These are phyloP conservation scores for Saccharum spontaneum DNA, from an alignment of 176 grass and related monocot genomes.

Conservation along the genomic window DNA sequence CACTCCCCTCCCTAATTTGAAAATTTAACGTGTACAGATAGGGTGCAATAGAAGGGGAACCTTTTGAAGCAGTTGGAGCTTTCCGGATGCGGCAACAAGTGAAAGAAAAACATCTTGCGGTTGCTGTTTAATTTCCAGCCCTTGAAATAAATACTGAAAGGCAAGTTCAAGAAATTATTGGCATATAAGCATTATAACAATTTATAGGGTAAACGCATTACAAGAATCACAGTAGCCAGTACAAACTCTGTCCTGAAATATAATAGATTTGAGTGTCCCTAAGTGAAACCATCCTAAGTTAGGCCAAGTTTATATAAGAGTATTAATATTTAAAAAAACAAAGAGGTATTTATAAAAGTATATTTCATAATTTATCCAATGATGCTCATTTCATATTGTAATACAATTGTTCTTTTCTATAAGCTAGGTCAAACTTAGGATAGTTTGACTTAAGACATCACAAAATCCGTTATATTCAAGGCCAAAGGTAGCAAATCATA, in stretches of 20 bases:
- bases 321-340: neutral
- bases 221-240: too few relatives aligned
- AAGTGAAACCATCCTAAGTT: neutral
- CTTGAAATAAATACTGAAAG: slow-evolving; percentile 60
- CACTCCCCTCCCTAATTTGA: too few relatives aligned
- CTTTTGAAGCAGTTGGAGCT: slow-evolving; percentile 67
- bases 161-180: neutral
- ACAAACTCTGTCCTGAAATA: neutral
- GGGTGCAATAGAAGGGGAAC: slow-evolving; percentile 20
- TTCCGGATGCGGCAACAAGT: slow-evolving; percentile 65
- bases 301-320: neutral
- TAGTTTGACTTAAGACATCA: too few relatives aligned
- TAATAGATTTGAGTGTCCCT: neutral
- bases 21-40: neutral
- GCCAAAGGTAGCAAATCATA: neutral
- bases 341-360: too few relatives aligned
- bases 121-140: slow-evolving; percentile 34
- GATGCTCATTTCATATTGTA: too few relatives aligned
- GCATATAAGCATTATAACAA: neutral
- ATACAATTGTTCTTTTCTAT: too few relatives aligned
- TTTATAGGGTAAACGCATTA: neutral
- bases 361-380: too few relatives aligned
- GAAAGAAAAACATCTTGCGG: slow-evolving; percentile 47
- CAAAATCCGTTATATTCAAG: neutral
- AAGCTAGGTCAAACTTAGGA: too few relatives aligned